Evolutionary conservation across 768 basidiomycete species (phyloP), one percentile per base, ranked within the genome.

Genomic region (Pisolithus albus): DNA sequence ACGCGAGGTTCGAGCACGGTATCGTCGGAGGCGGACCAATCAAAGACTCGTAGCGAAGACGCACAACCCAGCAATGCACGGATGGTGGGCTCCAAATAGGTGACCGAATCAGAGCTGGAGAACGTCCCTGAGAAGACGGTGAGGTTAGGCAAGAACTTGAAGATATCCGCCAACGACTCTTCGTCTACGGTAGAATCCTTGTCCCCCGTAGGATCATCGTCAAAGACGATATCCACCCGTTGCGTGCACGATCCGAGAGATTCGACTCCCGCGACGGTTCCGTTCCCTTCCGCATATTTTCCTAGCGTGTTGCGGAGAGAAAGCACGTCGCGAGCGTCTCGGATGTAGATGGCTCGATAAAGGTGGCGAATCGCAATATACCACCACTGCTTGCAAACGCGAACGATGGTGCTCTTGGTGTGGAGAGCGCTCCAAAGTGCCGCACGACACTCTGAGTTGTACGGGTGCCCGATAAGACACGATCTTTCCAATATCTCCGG

Each of bases 371-470:
- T 40, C 24, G 66, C 61, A 26, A 68, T 47, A 37, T 60, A 52
- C 57, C 58, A 63, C 65, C 65, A 66, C 47, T 54, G 58, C 46
- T 48, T 66, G 52, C 62, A 68, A 37, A 66, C 66, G 8, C 60
- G 59, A 2, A 68, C 66, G n/a, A 66, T 53, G 28, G 53, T 47
- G 10, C 57, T 54, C 34, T 63, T 62, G n/a, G 64, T 68, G 43
- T 64, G 3, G 21, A 67, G 56, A 6, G 62, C 52, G 5, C 45
- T 38, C 37, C 64, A 47, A 4, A 63, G 43, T 23, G 47, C 53
- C 5, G 28, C 9, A 21, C 39, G 39, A 30, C 40, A 53, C 5
- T 40, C 16, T 16, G 21, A 58, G 16, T 49, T 49, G 47, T 53
- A 52, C 5, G 44, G 15, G 19, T 32, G 46, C 0, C 63, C 61